Conservation (phyloP, 306 rosid species). For the Crataegus laevigata region DNA sequence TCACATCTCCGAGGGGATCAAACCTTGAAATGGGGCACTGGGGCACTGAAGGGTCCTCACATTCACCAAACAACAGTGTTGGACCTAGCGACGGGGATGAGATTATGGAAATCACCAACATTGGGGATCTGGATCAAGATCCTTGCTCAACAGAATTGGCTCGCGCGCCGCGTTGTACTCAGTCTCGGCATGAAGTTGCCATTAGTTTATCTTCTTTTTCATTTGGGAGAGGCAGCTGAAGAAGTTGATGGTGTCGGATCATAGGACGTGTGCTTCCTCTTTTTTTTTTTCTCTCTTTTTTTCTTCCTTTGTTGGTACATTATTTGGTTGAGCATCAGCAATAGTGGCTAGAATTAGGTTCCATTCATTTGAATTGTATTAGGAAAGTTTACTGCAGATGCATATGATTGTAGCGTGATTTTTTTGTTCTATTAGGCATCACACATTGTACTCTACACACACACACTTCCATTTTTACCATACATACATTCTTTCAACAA, state of each 20-base stretch:
- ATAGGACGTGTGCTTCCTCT: neutral
- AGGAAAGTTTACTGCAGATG: neutral
- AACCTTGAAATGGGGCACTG: constrained; percentile 25
- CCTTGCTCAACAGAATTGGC: constrained; percentile 19
- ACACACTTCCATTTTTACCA: neutral
- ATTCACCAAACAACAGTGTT: constrained; percentile 17
- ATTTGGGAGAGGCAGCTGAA: constrained; percentile 19
- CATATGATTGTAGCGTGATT: neutral
- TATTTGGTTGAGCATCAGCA: neutral
- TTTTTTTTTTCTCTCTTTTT: neutral
- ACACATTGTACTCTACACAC: neutral
- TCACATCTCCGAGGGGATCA: constrained; percentile 28
- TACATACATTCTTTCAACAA: neutral
- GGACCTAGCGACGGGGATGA: constrained; percentile 9
- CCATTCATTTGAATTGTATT: neutral
- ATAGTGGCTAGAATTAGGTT: neutral
- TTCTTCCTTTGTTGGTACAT: neutral
- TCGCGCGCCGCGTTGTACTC: neutral
- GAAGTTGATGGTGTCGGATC: neutral
- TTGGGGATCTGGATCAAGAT: constrained; percentile 17
- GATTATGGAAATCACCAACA: neutral
- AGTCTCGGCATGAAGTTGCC: constrained; percentile 27
- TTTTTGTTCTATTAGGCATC: neutral
- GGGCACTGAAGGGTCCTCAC: constrained; percentile 25
- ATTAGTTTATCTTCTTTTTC: constrained; percentile 29